phyloP scores from a whole-genome alignment of 495 filamentous ascomycete genomes.

The Penicillium chermesinum region DNA sequence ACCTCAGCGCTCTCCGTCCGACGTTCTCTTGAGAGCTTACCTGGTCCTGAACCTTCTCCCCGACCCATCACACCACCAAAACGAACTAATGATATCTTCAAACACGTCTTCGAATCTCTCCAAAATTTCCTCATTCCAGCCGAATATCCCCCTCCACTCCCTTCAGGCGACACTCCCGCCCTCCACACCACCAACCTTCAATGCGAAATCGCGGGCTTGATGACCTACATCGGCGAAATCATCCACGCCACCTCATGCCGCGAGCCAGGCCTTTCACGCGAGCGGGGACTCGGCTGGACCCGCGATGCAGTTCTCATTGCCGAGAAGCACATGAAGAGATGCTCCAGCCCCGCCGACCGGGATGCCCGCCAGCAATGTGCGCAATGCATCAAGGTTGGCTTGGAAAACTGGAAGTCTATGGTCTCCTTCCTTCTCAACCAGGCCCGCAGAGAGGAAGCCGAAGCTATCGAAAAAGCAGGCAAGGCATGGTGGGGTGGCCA shows the following conservation, averaged over 20 bases:
- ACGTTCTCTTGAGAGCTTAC: conserved; percentile 34
- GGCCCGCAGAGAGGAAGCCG: conserved; percentile 43
- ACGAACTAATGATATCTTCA: conserved; percentile 47
- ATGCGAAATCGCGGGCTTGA: conserved; percentile 80
- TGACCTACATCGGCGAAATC: conserved; percentile 92
- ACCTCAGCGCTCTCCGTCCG: conserved; percentile 78
- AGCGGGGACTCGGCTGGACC: conserved; percentile 62
- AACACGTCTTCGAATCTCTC: conserved; percentile 29
- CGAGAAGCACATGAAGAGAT: conserved; percentile 43
- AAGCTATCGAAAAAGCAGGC: conserved; percentile 31
- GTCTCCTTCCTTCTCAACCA: conserved; percentile 47
- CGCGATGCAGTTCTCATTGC: conserved; percentile 72
- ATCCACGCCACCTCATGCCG: conserved; percentile 62
- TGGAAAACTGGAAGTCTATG: conserved; percentile 76
- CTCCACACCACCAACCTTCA: conserved; percentile 52
- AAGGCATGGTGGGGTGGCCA: conserved; percentile 49
- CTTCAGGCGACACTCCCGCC: conserved; percentile 61
- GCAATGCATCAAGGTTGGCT: conserved; percentile 65
- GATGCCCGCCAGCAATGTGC: conserved; percentile 51
- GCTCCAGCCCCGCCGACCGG: conserved; percentile 35
- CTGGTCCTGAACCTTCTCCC: conserved; percentile 24
- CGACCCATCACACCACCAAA: conserved; percentile 49
- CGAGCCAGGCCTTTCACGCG: conserved; percentile 47
- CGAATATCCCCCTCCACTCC: conserved; percentile 59
- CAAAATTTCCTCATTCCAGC: conserved; percentile 43